Base-by-base conservation (phyloP, 805 yeast genomes). In the Ogataea corticis region DNA sequence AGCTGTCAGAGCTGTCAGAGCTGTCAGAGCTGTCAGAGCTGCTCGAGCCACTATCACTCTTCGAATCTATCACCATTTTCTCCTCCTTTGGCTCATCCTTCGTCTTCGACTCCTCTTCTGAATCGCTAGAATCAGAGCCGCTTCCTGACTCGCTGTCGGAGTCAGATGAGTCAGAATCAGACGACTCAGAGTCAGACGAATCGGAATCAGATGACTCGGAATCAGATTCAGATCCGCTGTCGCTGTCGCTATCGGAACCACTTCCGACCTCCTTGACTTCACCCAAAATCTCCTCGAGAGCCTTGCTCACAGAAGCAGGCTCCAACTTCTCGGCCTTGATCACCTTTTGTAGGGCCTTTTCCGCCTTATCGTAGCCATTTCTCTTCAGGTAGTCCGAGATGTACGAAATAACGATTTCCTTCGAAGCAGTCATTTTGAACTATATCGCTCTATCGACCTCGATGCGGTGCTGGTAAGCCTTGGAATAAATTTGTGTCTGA, bases 321-420 rank as follows among this genome's bases (percentile, higher is more conserved):
- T 40, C 41, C 27, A 48, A 18, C 7, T 37, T 42, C 32, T 47
- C 48, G 14, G 36, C 45, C 39, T 55, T 54, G 33, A 43, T 30
- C 46, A 42, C 58, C 37, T 55, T 52, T 3, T 33, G 36, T 39
- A 62, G 49, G 14, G 56, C 55, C 18, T 56, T 53, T 2, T 48
- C 50, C 11, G 63, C 49, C 33, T 55, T 55, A 11, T 42, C 39
- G 41, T 45, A 55, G 1, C 61, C 68, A 25, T 60, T 36, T 29
- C 55, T 51, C 21, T 50, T 45, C 33, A 66, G 49, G 44, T 50
- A 66, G 17, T 57, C 60, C 12, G 51, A 46, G 11, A 65, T 45
- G 33, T 48, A 50, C 2, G 59, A 38, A 15, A 62, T 33, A 16
- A 54, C 41, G 23, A 41, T 43, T 19, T 52, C 54, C 25, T 55